phyloP scores from a whole-genome alignment of 805 yeast genomes.

The Wickerhamiella australiensis region DNA sequence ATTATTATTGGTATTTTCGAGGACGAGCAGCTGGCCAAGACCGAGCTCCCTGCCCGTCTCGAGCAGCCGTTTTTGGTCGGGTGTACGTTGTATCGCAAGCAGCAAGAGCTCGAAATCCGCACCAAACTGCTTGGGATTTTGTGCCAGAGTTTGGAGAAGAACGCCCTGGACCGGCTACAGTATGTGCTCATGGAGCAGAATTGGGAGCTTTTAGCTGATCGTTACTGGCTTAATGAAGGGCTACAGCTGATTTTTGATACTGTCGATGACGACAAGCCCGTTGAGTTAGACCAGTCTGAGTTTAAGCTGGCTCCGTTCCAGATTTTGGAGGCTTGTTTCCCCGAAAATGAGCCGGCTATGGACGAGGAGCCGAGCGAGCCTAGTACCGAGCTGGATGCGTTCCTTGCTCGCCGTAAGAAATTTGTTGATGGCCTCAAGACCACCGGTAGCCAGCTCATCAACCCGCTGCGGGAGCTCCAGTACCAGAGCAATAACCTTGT shows the following conservation, averaged over 20 bases:
- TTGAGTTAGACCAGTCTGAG: slow-evolving; percentile 15
- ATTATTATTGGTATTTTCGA: slow-evolving; percentile 81
- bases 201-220: slow-evolving; percentile 91
- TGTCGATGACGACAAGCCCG: slow-evolving; percentile 37
- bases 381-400: slow-evolving; percentile 23
- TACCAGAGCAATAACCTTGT: slow-evolving; percentile 71
- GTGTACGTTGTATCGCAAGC: slow-evolving; percentile 42
- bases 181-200: slow-evolving; percentile 91
- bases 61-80: slow-evolving; percentile 96
- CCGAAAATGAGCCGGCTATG: slow-evolving; percentile 27
- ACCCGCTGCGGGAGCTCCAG: slow-evolving; percentile 67
- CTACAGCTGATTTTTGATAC: slow-evolving; percentile 74
- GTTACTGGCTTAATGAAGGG: slow-evolving; percentile 91
- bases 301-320: slow-evolving; percentile 3
- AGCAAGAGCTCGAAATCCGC: slow-evolving; percentile 59
- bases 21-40: slow-evolving; percentile 59
- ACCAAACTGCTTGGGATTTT: slow-evolving; percentile 67
- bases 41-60: slow-evolving; percentile 86
- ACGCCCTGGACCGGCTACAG: slow-evolving; percentile 63
- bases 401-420: slow-evolving; percentile 22
- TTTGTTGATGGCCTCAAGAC: slow-evolving; percentile 32
- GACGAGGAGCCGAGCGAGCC: slow-evolving; percentile 19
- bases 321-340: slow-evolving; percentile 7
- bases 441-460: slow-evolving; percentile 49
- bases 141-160: slow-evolving; percentile 64